Percentiles rank a stretch among this genome's conserved stretches.
Conservation (phyloP, 2,329 filamentous ascomycete genomes). For the Dothideomycetidae sp. region DNA sequence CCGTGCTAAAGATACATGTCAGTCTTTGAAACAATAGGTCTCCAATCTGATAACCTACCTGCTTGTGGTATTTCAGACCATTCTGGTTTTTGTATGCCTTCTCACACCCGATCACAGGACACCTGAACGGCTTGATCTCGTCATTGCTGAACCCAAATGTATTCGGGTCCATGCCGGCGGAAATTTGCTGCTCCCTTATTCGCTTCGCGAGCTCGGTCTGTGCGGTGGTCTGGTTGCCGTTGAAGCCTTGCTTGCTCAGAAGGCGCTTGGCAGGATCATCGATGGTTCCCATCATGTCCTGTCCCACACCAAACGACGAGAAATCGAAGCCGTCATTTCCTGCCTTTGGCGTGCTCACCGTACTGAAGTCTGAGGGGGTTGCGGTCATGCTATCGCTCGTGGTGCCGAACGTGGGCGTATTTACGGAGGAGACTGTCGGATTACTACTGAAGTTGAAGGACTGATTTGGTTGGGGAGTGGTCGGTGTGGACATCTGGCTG, state of each 20-base stretch:
- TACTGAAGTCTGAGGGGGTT: slow-evolving; percentile 24
- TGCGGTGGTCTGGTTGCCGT: slow-evolving; percentile 51
- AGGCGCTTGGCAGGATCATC: slow-evolving; percentile 90
- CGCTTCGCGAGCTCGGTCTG: slow-evolving; percentile 61
- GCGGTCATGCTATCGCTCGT: slow-evolving; percentile 44
- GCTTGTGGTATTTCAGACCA: slow-evolving; percentile 79
- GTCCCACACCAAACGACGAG: slow-evolving; percentile 38
- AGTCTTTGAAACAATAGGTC: too few relatives aligned
- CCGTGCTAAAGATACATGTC: slow-evolving; percentile 57
- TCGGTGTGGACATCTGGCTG: slow-evolving; percentile 71
- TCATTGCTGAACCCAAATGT: slow-evolving; percentile 47
- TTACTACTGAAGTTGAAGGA: slow-evolving; percentile 73
- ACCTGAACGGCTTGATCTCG: slow-evolving; percentile 95
- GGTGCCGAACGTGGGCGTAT: slow-evolving; percentile 79
- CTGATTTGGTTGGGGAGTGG: slow-evolving; percentile 59
- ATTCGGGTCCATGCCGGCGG: slow-evolving; percentile 37
- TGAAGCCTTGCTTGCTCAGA: slow-evolving; percentile 56
- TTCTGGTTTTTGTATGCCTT: slow-evolving; percentile 99
- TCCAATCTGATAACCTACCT: too few relatives aligned
- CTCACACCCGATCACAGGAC: slow-evolving; percentile 93
- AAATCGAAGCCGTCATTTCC: slow-evolving; percentile 27
- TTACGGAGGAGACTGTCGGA: slow-evolving; percentile 91
- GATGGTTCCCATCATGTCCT: slow-evolving; percentile 47
- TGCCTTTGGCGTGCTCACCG: slow-evolving; percentile 21
- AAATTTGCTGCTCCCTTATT: slow-evolving; percentile 49